Evolutionary conservation across 2,329 filamentous ascomycete genomes (phyloP).

Genomic region (Dactylellina parvicollis): DNA sequence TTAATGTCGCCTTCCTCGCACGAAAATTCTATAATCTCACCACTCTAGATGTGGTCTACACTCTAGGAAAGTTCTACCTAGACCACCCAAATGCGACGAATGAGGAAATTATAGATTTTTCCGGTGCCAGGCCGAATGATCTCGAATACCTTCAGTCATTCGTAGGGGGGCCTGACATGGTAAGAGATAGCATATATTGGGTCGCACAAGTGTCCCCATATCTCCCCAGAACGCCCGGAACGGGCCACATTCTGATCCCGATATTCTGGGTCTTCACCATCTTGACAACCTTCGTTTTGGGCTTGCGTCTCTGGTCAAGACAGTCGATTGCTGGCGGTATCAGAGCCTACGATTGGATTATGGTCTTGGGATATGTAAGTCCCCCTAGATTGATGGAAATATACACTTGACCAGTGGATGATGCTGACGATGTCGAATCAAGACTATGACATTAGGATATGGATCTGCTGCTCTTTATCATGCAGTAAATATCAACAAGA

Average conservation of each 20-base stretch:
- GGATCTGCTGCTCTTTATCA: slow-evolving; percentile 41
- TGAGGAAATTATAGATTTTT: slow-evolving; percentile 20
- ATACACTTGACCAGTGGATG: not conserved
- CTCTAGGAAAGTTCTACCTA: slow-evolving; percentile 20
- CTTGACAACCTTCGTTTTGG: slow-evolving; percentile 35
- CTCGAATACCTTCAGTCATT: slow-evolving; percentile 8
- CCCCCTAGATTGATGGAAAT: not conserved
- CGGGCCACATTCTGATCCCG: slow-evolving; percentile 23
- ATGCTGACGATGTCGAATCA: not conserved
- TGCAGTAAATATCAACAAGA: slow-evolving; percentile 36
- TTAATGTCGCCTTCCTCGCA: slow-evolving; percentile 46
- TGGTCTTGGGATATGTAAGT: slow-evolving; percentile 50
- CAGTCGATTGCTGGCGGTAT: slow-evolving; percentile 45
- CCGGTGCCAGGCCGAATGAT: slow-evolving; percentile 20
- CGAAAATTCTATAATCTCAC: slow-evolving; percentile 31
- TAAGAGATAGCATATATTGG: slow-evolving; percentile 43
- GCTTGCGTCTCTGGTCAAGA: slow-evolving; percentile 35
- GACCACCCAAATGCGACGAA: slow-evolving; percentile 34
- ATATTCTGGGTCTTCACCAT: slow-evolving; percentile 45
- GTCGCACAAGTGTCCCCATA: slow-evolving; percentile 14
- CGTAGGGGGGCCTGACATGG: slow-evolving; percentile 1
- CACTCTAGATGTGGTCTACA: slow-evolving; percentile 36
- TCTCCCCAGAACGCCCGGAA: slow-evolving; percentile 18
- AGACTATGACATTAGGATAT: slow-evolving; percentile 42
- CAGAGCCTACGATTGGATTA: slow-evolving; percentile 45